These are phyloP conservation scores for Trichoderma sp. DNA, from an alignment of 2,329 filamentous ascomycete genomes.

Conservation along the genomic window DNA sequence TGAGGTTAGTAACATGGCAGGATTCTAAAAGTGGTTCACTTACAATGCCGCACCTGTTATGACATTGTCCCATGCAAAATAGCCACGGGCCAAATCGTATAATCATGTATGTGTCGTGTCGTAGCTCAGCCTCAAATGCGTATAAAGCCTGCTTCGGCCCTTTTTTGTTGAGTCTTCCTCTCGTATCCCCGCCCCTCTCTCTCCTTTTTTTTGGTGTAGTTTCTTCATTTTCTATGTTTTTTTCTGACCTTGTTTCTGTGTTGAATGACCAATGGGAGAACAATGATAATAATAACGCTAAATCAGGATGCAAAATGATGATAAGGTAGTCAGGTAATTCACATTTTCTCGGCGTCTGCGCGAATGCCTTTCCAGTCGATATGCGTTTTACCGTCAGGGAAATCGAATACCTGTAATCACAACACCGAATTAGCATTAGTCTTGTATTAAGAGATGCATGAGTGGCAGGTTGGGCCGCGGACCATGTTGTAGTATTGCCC, in stretches of 20 bases:
- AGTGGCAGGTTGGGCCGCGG: conserved; percentile 35
- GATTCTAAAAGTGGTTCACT: not conserved
- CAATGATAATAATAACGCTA: not conserved
- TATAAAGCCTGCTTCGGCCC: not conserved
- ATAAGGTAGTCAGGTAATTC: not conserved
- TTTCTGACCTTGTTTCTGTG: not conserved
- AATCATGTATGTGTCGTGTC: not conserved
- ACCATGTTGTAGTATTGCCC: conserved; percentile 86
- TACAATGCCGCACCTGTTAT: not conserved
- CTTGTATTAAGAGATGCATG: not conserved
- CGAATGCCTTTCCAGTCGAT: conserved; percentile 1
- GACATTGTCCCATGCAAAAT: not conserved
- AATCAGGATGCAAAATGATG: not conserved
- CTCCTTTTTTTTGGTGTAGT: not conserved
- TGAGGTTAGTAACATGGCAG: not conserved
- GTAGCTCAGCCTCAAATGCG: not conserved
- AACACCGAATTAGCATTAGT: not conserved
- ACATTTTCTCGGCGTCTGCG: not conserved
- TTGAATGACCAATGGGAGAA: not conserved
- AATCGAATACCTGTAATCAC: not conserved
- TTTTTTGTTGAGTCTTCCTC: not conserved
- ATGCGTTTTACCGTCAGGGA: not conserved
- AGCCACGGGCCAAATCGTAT: not conserved
- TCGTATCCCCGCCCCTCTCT: no score
- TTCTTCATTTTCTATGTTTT: not conserved